Evolutionary conservation across 1,139 yeast species (phyloP).

Genomic region (Debaryomyces sp.): DNA sequence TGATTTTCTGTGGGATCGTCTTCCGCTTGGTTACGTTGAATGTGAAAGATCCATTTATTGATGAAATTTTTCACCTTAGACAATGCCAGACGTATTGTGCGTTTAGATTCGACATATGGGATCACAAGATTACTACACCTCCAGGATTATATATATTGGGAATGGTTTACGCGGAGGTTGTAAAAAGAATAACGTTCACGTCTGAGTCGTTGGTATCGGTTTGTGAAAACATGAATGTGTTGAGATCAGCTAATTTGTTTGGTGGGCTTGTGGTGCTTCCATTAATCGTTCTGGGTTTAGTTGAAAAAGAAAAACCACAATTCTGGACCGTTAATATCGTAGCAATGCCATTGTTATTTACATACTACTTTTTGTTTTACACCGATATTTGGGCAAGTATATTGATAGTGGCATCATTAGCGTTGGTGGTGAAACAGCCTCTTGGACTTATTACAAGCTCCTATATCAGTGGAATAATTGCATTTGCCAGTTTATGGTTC

Average conservation of each 20-base stretch:
- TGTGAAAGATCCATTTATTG: constrained; percentile 55
- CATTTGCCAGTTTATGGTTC: constrained; percentile 64
- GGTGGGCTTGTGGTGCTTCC: constrained; percentile 67
- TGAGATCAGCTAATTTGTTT: constrained; percentile 61
- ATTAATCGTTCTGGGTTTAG: constrained; percentile 28
- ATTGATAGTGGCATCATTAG: constrained; percentile 49
- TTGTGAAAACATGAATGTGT: constrained; percentile 41
- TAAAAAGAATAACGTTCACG: constrained; percentile 21
- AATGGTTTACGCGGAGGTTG: constrained; percentile 41
- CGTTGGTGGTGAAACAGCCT: constrained; percentile 37
- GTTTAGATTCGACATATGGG: constrained; percentile 71
- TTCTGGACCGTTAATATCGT: constrained; percentile 53
- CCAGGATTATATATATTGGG: constrained; percentile 87
- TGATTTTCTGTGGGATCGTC: constrained; percentile 1
- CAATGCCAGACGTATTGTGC: constrained; percentile 72
- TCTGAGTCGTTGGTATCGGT: constrained; percentile 24
- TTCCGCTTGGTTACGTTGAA: constrained; percentile 17
- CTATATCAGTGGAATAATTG: constrained; percentile 44
- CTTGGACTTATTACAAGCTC: constrained; percentile 19
- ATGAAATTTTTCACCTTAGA: constrained; percentile 83
- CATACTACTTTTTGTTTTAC: constrained; percentile 78
- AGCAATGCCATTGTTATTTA: constrained; percentile 68
- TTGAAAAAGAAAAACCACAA: constrained; percentile 27
- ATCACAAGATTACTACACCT: constrained; percentile 92
- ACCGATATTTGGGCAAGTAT: constrained; percentile 94